A percentile compares a stretch with the other conserved stretches of the same genome.
These are phyloP conservation scores for Talaromyces verruculosus DNA, from an alignment of 2,329 filamentous ascomycete species.

Conservation along the genomic window DNA sequence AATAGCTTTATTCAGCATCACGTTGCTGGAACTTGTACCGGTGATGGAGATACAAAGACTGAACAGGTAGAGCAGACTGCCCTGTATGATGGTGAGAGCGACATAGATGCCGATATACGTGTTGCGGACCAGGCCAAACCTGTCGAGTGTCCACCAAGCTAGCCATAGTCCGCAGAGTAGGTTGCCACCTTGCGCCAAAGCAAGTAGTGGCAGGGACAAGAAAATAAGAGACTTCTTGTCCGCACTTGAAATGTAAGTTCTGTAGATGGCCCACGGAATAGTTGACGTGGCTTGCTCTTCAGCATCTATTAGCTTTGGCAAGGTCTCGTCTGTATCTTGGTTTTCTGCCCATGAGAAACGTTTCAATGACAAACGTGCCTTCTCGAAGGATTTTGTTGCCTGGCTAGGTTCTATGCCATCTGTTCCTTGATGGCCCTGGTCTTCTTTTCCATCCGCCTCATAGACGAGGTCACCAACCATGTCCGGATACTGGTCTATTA, in stretches of 20 bases:
- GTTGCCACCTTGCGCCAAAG: background rate
- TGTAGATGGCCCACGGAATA: constrained; percentile 7
- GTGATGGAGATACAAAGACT: constrained; percentile 45
- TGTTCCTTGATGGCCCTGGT: background rate
- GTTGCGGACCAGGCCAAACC: background rate
- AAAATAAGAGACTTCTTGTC: background rate
- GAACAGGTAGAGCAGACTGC: constrained; percentile 59
- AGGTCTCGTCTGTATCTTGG: background rate
- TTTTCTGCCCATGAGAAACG: background rate
- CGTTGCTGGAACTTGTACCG: background rate
- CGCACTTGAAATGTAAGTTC: constrained; percentile 1
- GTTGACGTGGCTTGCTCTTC: background rate
- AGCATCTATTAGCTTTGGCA: background rate
- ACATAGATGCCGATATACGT: constrained; percentile 68
- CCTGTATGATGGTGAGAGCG: constrained; percentile 59
- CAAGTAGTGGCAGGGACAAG: background rate
- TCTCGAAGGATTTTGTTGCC: background rate
- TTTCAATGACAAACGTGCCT: background rate
- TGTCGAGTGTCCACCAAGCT: constrained; percentile 6
- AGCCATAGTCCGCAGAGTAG: constrained; percentile 7
- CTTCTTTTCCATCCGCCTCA: background rate
- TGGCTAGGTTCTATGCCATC: background rate
- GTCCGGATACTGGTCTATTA: constrained; percentile 4
- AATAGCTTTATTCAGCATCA: constrained; percentile 61
- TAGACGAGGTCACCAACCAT: constrained; percentile 2